Base-by-base conservation (phyloP, 2,329 filamentous ascomycete species). In the Lasiodiplodia hormozganensis region DNA sequence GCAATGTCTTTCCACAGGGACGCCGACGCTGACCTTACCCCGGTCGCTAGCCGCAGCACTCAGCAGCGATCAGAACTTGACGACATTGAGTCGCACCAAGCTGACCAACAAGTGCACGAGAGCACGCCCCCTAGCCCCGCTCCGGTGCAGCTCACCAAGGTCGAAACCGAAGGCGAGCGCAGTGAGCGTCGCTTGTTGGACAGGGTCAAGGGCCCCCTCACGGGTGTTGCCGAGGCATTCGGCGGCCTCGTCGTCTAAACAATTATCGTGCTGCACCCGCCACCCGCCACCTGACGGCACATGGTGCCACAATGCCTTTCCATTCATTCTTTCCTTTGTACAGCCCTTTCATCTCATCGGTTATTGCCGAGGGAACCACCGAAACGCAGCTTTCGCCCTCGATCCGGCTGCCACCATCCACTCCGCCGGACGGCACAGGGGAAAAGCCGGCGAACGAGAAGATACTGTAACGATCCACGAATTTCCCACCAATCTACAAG, bases 171-270 rank as follows among this genome's bases (percentile, higher is more conserved):
- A 43, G 49, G 47, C 57, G 56, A 68, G 23, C 66, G 66, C 47
- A 62, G 16, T 36, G 57, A 68, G 16, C 66, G 57, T 11, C 47
- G 66, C 40, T 21, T 68, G 49, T 38, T 68, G 21, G 57, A 58
- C 36, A 31, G 66, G 40, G 66, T 58, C 34, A 68, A 68, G 66
- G 56, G 40, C 21, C 66, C 66, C 28, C 66, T 68, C 43, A 53
- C 66, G 56, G 57, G 66, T 53, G 66, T 62, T 43, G 66, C 66
- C 47, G 66, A 68, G 56, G 66, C 66, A 58, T 68, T 68, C 47
- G 66, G 66, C 25, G 66, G 66, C 16, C 57, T 68, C 5, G 57
- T 68, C 43, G 36, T 68, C 57, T 68, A 54, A 38, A 21, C 60
- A 25, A 38, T 16, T 12, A 12, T 47, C 4, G 57, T 62, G 58